A percentile compares a stretch with the other conserved stretches of the same genome.
phyloP scores from a whole-genome alignment of 805 yeast genomes.

The Starmerella gropengiesseri region DNA sequence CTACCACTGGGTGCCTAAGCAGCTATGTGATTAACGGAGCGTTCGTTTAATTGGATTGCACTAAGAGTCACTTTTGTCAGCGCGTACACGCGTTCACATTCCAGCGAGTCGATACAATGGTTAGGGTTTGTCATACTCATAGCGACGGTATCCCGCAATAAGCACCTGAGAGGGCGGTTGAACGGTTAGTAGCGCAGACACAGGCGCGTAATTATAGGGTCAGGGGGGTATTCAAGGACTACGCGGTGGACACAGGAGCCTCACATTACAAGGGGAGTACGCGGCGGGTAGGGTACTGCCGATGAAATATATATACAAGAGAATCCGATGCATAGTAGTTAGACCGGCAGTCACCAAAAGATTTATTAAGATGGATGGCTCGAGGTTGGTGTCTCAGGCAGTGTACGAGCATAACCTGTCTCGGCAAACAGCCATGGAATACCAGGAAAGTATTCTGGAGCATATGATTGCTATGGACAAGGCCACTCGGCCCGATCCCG shows the following conservation, averaged over 20 bases:
- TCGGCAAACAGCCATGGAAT: constrained; percentile 28
- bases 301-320: constrained; percentile 9
- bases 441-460: constrained; percentile 30
- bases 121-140: background rate
- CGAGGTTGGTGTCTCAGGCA: constrained; percentile 14
- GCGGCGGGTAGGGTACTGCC: constrained; percentile 5
- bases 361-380: constrained; percentile 4
- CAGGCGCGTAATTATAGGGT: background rate
- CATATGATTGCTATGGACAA: constrained; percentile 30
- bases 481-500: constrained; percentile 40
- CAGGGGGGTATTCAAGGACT: background rate
- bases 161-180: background rate
- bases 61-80: constrained; percentile 12
- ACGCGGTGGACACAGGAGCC: constrained; percentile 3
- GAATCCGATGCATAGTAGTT: background rate
- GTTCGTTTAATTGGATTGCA: constrained; percentile 13
- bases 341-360: background rate
- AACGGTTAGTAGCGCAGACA: background rate
- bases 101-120: background rate
- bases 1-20: too few relatives aligned
- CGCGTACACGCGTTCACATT: constrained; percentile 10
- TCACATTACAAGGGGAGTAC: constrained; percentile 6
- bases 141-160: background rate
- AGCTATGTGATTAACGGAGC: constrained; percentile 1
- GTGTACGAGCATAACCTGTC: constrained; percentile 19